These are phyloP conservation scores for Nothophoma quercina DNA, from an alignment of 2,329 filamentous ascomycete species.

Conservation along the genomic window DNA sequence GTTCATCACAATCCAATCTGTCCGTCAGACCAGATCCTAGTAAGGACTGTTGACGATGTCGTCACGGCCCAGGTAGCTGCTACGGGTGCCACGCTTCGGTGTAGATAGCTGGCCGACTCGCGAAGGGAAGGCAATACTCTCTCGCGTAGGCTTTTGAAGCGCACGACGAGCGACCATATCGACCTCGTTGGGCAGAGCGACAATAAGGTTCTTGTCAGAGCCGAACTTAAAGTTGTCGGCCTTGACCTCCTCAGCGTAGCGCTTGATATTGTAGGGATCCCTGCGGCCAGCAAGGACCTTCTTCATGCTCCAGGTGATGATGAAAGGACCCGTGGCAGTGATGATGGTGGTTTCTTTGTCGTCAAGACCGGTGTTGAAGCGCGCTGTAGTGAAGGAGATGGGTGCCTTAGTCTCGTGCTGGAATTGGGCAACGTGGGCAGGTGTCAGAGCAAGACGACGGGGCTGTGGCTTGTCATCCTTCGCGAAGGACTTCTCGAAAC, in stretches of 20 bases:
- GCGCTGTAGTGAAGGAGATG: conserved; percentile 87
- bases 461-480: conserved; percentile 95
- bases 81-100: conserved; percentile 52
- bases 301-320: conserved; percentile 94
- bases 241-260: conserved; percentile 93
- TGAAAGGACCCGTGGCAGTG: conserved; percentile 94
- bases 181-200: conserved; percentile 94
- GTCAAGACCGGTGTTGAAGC: conserved; percentile 89
- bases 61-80: conserved; percentile 78
- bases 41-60: conserved; percentile 83
- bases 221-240: conserved; percentile 99
- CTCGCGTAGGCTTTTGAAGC: conserved; percentile 85
- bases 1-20: background rate
- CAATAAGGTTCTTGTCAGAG: conserved; percentile 96
- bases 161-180: conserved; percentile 93
- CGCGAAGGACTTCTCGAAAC: conserved; percentile 91
- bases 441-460: conserved; percentile 84
- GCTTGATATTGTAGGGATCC: conserved; percentile 94
- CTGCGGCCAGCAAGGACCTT: conserved; percentile 83
- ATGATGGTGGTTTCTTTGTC: conserved; percentile 91
- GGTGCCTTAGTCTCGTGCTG: conserved; percentile 92
- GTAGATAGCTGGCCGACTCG: conserved; percentile 52
- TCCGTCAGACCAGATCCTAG: conserved; percentile 36
- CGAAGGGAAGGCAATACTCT: conserved; percentile 79
- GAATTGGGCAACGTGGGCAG: conserved; percentile 94